These are phyloP conservation scores for Penicillium sp. DNA, from an alignment of 2,329 filamentous ascomycete genomes.

Conservation along the genomic window DNA sequence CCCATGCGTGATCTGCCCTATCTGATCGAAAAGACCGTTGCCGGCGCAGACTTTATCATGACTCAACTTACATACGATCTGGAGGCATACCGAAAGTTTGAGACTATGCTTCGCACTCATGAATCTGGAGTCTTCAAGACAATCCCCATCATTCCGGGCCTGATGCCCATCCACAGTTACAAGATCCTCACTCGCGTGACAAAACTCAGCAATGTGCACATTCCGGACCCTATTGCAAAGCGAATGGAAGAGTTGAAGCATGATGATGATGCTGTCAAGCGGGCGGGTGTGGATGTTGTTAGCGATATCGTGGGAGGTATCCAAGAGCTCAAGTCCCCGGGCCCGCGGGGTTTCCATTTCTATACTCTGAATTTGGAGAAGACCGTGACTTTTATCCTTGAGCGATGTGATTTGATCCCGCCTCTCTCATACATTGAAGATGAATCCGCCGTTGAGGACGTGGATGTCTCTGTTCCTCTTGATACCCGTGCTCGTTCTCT, in stretches of 20 bases:
- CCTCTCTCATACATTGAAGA: conserved; percentile 42
- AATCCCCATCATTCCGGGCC: conserved; percentile 84
- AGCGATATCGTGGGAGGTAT: conserved; percentile 78
- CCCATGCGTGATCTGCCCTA: conserved; percentile 70
- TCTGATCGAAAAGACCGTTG: conserved; percentile 81
- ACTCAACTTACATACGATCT: conserved; percentile 96
- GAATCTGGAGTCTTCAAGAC: conserved; percentile 78
- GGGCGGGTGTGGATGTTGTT: conserved; percentile 58
- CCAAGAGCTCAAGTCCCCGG: conserved; percentile 57
- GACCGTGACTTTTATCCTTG: conserved; percentile 86
- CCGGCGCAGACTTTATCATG: conserved; percentile 97
- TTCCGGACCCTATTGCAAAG: conserved; percentile 66
- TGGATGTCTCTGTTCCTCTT: conserved; percentile 23
- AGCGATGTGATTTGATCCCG: conserved; percentile 78
- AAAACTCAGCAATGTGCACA: conserved; percentile 83
- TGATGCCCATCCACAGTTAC: conserved; percentile 98
- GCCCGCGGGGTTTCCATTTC: conserved; percentile 84
- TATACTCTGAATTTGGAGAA: conserved; percentile 97
- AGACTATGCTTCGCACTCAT: conserved; percentile 70
- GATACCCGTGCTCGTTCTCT: conserved; percentile 32
- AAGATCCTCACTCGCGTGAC: conserved; percentile 91
- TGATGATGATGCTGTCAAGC: conserved; percentile 48
- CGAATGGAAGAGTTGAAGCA: conserved; percentile 51
- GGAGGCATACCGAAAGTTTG: conserved; percentile 74
- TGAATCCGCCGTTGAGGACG: conserved; percentile 44